phyloP scores from a whole-genome alignment of 2,329 filamentous ascomycete genomes.

The Scedosporium apiospermum region DNA sequence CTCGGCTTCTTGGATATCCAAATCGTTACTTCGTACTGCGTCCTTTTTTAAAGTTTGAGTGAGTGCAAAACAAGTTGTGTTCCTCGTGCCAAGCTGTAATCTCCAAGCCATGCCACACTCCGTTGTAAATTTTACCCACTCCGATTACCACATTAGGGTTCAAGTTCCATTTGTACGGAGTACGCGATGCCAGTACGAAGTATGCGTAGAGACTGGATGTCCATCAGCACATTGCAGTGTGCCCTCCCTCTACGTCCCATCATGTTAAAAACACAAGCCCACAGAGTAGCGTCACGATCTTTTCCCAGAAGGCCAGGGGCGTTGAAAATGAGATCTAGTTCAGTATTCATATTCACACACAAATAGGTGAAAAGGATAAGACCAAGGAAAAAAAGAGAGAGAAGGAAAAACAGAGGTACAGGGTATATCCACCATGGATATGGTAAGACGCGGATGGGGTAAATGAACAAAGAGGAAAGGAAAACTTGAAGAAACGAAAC shows the following conservation, averaged over 20 bases:
- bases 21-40: no score
- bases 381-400: slow-evolving; percentile 4
- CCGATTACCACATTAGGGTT: background rate
- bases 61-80: background rate
- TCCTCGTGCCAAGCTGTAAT: no score
- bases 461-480: slow-evolving; percentile 12
- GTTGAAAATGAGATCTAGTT: background rate
- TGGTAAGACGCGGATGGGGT: background rate
- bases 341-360: slow-evolving; percentile 4
- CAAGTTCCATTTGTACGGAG: background rate
- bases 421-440: background rate
- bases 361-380: background rate
- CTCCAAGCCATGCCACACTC: background rate
- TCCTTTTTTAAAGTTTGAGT: background rate
- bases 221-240: no score
- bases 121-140: background rate
- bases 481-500: slow-evolving; percentile 19
- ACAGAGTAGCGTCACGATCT: background rate
- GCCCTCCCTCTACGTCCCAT: no score
- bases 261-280: no score
- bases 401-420: background rate
- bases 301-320: background rate
- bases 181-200: no score
- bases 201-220: no score
- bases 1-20: no score